Base-by-base conservation (phyloP, 257 asterid genomes). In the Fraxinus excelsior region DNA sequence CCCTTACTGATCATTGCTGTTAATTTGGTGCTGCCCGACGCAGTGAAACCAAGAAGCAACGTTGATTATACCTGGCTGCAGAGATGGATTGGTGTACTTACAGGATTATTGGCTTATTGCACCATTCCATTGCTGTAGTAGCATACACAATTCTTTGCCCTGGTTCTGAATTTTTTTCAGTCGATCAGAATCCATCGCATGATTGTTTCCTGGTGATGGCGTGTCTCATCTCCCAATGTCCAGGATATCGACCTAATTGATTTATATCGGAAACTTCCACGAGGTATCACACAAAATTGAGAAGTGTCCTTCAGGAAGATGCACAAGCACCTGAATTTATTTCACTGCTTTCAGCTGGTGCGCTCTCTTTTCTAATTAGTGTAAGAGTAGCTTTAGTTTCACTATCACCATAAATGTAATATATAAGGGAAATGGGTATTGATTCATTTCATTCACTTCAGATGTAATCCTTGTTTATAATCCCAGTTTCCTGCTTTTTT, bases 1-100 rank as follows among this genome's bases (percentile, higher is more conserved):
- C 76, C 97, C 96, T 74, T 89, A 84, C 84, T 92, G 91, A 91
- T 81, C 68, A 23, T 26, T 64, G 40, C 60, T 74, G 70, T 51
- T 65, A 51, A 34, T 40, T 16, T 51, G 56, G 74, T 58, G 73
- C 62, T 38, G 46, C 69, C 13, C 53, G 40, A 65, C 31, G 72
- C 71, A 32, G 23, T 35, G 64, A 26, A 66, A n/a, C 64, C 76
- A 62, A 72, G 13, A 66, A 79, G 44, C 3, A 32, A 64, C 32
- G 12, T 49, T 58, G 29, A 25, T 60, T 60, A 60, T 60, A 23
- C 67, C 67, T 60, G 31, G 67, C 67, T 60, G 16, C 67, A 8
- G 67, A 60, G 31, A 60, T 60, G 67, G 34, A 23, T 60, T 60
- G 67, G 67, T 60, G 32, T 21, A 60, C 32, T 60, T 10, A 13